Evolutionary conservation across 2,329 filamentous ascomycete genomes (phyloP), one percentile per base, ranked within the genome.

Genomic region (Chaetomium sp.): DNA sequence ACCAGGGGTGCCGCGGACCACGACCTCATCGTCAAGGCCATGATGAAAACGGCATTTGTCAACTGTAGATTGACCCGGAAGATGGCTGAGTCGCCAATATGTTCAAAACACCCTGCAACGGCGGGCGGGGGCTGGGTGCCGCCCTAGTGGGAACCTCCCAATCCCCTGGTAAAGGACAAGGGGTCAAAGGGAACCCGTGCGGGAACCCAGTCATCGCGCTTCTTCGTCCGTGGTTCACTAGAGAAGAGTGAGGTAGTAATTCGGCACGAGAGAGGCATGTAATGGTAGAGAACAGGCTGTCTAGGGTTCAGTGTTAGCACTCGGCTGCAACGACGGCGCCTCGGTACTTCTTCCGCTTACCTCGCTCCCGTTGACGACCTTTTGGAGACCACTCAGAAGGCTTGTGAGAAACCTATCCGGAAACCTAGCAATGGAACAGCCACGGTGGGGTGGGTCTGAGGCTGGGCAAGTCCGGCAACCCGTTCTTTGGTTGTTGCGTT

Each of bases 121-220:
- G n/a, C 51, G 51, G 51, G 51, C 51, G 51, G 27, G 19, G 51
- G 51, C 51, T 54, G 31, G 29, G 27, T 29, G 31, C 31, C 19
- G 45, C 45, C 45, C n/a, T 6, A 8, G 45, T 8, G 45, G 2
- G 45, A 47, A 6, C 23, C n/a, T 47, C n/a, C 45, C 9, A 12
- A 7, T 10, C 21, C n/a, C 21, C 19, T 29, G 5, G 45, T 10
- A n/a, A n/a, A 23, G n/a, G 21, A 47, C n/a, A 8, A 21, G 19
- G 21, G n/a, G 12, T 19, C 8, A 23, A 23, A 47, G 19, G 45
- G 7, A 16, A 42, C 45, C 45, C 3, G 45, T 12, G n/a, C n/a
- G 7, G n/a, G 45, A 10, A 10, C 3, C 21, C 45, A 47, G 19
- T 19, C 45, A 47, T 23, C 9, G 12, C 9, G 19, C n/a, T 47